These are phyloP conservation scores for Blumeria hordei DNA, from an alignment of 2,329 filamentous ascomycete genomes.

Conservation along the genomic window DNA sequence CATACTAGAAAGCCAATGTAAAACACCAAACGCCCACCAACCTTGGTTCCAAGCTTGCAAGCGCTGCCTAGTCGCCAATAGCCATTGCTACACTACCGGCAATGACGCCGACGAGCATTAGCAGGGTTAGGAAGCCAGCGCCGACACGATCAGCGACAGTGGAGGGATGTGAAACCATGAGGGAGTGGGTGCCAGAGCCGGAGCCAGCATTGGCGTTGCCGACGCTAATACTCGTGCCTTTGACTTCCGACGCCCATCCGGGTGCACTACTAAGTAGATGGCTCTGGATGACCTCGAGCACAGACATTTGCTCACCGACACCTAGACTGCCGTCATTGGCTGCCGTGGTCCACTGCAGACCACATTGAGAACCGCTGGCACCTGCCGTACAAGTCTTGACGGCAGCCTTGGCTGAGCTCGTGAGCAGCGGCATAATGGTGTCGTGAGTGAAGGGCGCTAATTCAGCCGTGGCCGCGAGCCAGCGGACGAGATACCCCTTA, in stretches of 20 bases:
- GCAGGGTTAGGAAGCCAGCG: conserved; percentile 38
- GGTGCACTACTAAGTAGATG: conserved; percentile 26
- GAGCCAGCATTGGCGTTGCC: conserved; percentile 9
- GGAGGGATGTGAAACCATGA: conserved; percentile 5
- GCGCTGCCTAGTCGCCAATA: not conserved
- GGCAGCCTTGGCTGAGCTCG: conserved; percentile 31
- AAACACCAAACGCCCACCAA: too few relatives aligned
- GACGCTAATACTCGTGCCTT: conserved; percentile 30
- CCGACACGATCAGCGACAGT: conserved; percentile 38
- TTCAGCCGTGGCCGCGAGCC: conserved; percentile 30
- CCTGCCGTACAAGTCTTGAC: conserved; percentile 37
- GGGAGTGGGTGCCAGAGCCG: not conserved
- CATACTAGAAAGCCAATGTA: too few relatives aligned
- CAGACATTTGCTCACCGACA: conserved; percentile 29
- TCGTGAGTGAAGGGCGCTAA: conserved; percentile 30
- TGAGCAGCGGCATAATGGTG: conserved; percentile 26
- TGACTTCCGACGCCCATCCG: conserved; percentile 22
- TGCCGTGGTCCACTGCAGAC: conserved; percentile 28
- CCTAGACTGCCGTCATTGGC: conserved; percentile 30
- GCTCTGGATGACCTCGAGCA: conserved; percentile 27
- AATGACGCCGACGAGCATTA: conserved; percentile 26
- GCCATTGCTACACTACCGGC: conserved; percentile 6
- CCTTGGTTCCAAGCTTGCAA: too few relatives aligned
- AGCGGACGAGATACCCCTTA: conserved; percentile 37
- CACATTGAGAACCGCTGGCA: conserved; percentile 31